Evolutionary conservation across 805 yeast genomes (phyloP).

Genomic region (Ogataea sp.): DNA sequence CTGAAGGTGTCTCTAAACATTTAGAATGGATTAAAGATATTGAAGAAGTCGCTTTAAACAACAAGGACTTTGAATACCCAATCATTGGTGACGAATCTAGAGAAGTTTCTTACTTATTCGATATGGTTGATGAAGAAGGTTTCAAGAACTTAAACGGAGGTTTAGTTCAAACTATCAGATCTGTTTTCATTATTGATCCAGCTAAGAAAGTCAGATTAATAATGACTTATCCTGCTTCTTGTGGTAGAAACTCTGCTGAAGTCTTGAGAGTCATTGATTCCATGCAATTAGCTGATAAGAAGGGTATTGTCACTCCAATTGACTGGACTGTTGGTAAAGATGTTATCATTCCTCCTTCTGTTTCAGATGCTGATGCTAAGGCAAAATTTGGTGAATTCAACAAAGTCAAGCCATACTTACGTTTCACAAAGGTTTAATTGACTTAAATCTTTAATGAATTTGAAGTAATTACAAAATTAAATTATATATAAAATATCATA

Average conservation of each 20-base stretch:
- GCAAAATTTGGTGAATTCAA: constrained; percentile 80
- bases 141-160: constrained; percentile 68
- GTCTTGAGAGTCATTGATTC: constrained; percentile 87
- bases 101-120: constrained; percentile 77
- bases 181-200: constrained; percentile 89
- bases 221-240: constrained; percentile 86
- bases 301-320: constrained; percentile 84
- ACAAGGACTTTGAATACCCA: constrained; percentile 76
- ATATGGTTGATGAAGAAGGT: constrained; percentile 84
- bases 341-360: constrained; percentile 85
- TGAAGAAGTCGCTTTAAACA: constrained; percentile 65
- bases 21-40: constrained; percentile 85
- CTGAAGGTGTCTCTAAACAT: constrained; percentile 76
- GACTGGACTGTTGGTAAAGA: constrained; percentile 89
- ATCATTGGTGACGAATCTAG: constrained; percentile 83
- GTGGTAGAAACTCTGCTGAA: constrained; percentile 92
- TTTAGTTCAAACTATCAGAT: constrained; percentile 80
- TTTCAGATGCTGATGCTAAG: constrained; percentile 70
- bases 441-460: neutral
- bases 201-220: constrained; percentile 79
- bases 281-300: constrained; percentile 74
- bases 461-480: no score
- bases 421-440: constrained; percentile 42
- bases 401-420: constrained; percentile 85
- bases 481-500: neutral